Conservation (phyloP, 305 asterid genomes). For the Fraxinus platypoda region DNA sequence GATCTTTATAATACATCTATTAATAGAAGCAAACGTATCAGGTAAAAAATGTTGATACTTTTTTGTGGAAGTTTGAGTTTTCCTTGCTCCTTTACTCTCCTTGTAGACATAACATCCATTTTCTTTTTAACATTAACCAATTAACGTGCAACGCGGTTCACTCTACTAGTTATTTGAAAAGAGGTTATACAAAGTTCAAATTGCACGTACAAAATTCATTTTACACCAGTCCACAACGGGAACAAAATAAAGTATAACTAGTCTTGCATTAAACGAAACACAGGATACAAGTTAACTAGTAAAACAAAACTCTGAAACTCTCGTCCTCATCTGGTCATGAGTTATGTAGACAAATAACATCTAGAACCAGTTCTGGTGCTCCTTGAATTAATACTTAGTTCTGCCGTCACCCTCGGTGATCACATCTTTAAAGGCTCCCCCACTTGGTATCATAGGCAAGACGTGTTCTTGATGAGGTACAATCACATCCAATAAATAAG, state of each 20-base stretch:
- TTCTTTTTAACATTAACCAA: too few relatives aligned
- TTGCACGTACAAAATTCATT: neutral
- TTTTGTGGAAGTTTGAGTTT: too few relatives aligned
- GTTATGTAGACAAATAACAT: conserved; percentile 14
- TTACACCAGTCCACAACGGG: neutral
- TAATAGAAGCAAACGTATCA: too few relatives aligned
- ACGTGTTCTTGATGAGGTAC: conserved; percentile 51
- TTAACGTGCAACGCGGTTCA: too few relatives aligned
- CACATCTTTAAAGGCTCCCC: conserved; percentile 38
- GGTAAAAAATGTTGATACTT: too few relatives aligned
- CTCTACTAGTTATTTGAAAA: neutral
- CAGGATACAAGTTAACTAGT: conserved; percentile 10
- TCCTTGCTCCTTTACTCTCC: too few relatives aligned
- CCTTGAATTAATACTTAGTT: conserved; percentile 19
- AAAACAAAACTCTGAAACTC: conserved; percentile 9
- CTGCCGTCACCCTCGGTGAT: conserved; percentile 48
- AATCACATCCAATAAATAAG: conserved; percentile 48
- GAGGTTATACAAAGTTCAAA: neutral
- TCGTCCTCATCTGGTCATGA: neutral
- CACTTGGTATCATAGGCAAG: conserved; percentile 44
- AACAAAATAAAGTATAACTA: neutral
- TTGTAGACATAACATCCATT: too few relatives aligned
- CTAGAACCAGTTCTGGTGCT: neutral
- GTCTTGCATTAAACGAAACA: neutral
- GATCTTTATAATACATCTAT: neutral